Evolutionary conservation across 2,329 filamentous ascomycete species (phyloP).

Genomic region (Cytospora leucostoma): DNA sequence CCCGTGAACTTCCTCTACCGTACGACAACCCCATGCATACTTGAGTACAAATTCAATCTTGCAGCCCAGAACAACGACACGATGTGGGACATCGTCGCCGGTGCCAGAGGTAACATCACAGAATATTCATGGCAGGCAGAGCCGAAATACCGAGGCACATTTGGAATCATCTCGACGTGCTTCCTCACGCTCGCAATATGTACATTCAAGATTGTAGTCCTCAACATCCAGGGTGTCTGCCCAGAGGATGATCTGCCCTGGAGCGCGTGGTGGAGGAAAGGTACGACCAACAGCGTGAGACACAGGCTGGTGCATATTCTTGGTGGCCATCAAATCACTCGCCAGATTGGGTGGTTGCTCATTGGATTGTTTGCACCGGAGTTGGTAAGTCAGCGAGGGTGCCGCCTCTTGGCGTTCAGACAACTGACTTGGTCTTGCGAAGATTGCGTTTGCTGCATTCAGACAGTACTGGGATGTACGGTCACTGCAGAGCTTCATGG

Average conservation of each 20-base stretch:
- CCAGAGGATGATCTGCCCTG: slow-evolving; percentile 18
- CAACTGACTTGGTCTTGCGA: neutral
- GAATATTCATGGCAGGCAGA: slow-evolving; percentile 16
- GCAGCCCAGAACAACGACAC: slow-evolving; percentile 1
- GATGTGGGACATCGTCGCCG: slow-evolving; percentile 25
- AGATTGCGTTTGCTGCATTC: slow-evolving; percentile 23
- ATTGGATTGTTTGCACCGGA: slow-evolving; percentile 20
- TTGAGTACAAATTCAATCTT: neutral
- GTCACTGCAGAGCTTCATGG: slow-evolving; percentile 20
- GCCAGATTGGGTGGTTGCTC: slow-evolving; percentile 21
- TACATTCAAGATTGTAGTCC: slow-evolving; percentile 22
- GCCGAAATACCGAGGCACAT: slow-evolving; percentile 16
- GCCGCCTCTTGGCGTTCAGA: neutral
- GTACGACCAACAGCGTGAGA: slow-evolving; percentile 7
- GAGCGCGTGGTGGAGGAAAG: slow-evolving; percentile 18
- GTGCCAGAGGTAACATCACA: slow-evolving; percentile 14
- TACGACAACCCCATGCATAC: neutral
- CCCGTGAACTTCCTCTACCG: neutral
- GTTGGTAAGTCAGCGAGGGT: slow-evolving; percentile 9
- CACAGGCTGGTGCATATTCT: slow-evolving; percentile 19
- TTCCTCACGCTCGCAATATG: slow-evolving; percentile 22
- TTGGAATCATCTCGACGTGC: slow-evolving; percentile 17
- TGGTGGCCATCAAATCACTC: slow-evolving; percentile 18
- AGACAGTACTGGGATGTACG: slow-evolving; percentile 21
- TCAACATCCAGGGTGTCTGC: slow-evolving; percentile 19